phyloP scores from a whole-genome alignment of 2,329 filamentous ascomycete genomes.

The Uncinocarpus reesii region DNA sequence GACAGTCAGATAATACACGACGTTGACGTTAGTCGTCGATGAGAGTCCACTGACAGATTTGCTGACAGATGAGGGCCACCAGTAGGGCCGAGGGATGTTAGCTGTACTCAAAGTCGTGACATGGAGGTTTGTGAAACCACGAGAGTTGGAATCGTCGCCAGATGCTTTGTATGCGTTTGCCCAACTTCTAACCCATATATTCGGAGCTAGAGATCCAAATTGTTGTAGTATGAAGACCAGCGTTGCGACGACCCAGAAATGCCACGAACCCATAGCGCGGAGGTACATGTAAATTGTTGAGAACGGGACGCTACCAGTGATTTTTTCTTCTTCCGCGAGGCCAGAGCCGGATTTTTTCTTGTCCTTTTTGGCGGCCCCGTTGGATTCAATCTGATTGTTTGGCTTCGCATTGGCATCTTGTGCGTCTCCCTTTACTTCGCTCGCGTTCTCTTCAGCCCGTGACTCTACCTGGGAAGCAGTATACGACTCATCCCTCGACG shows the following conservation, averaged over 20 bases:
- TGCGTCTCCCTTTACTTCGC: neutral
- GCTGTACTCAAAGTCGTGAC: conserved; percentile 30
- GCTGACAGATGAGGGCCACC: conserved; percentile 24
- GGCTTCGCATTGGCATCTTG: conserved; percentile 37
- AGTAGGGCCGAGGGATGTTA: conserved; percentile 28
- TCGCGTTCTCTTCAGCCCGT: conserved; percentile 53
- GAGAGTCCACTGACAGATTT: conserved; percentile 17
- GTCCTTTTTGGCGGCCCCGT: conserved; percentile 27
- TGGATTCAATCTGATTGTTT: conserved; percentile 42
- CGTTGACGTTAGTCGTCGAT: conserved; percentile 52
- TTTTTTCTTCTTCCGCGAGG: conserved; percentile 61
- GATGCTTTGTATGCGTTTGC: conserved; percentile 66
- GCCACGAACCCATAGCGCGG: conserved; percentile 85
- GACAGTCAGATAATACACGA: conserved; percentile 69
- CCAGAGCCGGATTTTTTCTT: conserved; percentile 33
- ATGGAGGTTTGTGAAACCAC: conserved; percentile 29
- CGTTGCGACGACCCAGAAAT: conserved; percentile 76
- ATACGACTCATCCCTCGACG: conserved; percentile 59
- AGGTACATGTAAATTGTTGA: conserved; percentile 79
- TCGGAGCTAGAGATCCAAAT: conserved; percentile 73
- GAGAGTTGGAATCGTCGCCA: neutral
- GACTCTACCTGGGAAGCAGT: conserved; percentile 70
- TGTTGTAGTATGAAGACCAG: conserved; percentile 74
- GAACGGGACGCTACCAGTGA: conserved; percentile 78
- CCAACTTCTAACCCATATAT: conserved; percentile 92